phyloP scores from a whole-genome alignment of 73 alveolate species.

The Tetrahymena borealis region DNA sequence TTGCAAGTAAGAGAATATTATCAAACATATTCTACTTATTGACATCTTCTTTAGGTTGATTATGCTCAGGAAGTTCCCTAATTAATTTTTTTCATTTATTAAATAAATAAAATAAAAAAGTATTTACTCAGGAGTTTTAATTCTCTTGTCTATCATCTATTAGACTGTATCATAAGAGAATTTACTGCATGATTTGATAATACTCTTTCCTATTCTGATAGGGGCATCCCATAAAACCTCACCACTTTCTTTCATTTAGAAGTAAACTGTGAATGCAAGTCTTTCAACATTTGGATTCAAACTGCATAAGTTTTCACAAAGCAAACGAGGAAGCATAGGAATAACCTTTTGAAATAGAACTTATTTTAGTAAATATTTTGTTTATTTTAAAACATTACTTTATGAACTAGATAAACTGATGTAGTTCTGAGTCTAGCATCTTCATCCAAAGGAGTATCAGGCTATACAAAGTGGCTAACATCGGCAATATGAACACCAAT shows the following conservation, averaged over 20 bases:
- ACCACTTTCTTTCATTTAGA: constrained; percentile 13
- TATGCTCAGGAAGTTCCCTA: constrained; percentile 41
- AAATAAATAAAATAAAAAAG: constrained; percentile 47
- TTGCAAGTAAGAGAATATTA: constrained; percentile 2
- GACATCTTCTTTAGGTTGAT: not conserved
- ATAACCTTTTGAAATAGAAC: not conserved
- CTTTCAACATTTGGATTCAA: constrained; percentile 86
- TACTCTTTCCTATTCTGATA: constrained; percentile 65
- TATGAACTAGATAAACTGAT: constrained; percentile 94
- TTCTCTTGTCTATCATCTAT: constrained; percentile 46
- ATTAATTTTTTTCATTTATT: constrained; percentile 46
- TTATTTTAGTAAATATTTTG: too few relatives aligned
- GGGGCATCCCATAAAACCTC: constrained; percentile 94
- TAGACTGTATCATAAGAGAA: constrained; percentile 72
- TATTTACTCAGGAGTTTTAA: constrained; percentile 11
- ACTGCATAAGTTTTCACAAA: constrained; percentile 94
- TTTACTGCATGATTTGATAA: constrained; percentile 71
- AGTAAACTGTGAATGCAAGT: constrained; percentile 80
- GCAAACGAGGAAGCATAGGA: constrained; percentile 94
- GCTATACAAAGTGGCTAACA: constrained; percentile 93
- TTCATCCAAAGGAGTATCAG: constrained; percentile 86
- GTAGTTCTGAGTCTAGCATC: constrained; percentile 96
- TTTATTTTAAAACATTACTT: constrained; percentile 64
- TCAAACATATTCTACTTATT: constrained; percentile 13
- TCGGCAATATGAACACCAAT: constrained; percentile 99